Conservation (phyloP, 108 stramenopile genomes). For the Tribonema minus region DNA sequence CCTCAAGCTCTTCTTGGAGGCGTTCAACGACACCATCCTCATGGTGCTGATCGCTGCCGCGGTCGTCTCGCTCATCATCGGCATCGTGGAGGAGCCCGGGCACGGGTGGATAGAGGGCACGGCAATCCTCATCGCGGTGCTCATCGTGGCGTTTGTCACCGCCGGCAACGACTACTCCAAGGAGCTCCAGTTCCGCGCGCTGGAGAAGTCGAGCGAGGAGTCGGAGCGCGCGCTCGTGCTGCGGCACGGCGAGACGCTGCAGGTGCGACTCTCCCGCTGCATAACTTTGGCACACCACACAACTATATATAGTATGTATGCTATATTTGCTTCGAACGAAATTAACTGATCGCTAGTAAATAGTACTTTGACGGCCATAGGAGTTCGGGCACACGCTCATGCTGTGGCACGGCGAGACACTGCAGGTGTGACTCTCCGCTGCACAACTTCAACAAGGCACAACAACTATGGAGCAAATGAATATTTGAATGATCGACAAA, state of each 20-base stretch:
- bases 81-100: conserved; percentile 61
- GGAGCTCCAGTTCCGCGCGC: conserved; percentile 83
- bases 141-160: conserved; percentile 81
- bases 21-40: conserved; percentile 85
- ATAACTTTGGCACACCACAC: too few relatives aligned
- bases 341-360: too few relatives aligned
- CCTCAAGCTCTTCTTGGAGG: conserved; percentile 70
- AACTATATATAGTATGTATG: too few relatives aligned
- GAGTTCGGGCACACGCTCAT: conserved; percentile 53
- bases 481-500: too few relatives aligned
- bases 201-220: conserved; percentile 62
- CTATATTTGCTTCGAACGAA: too few relatives aligned
- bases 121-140: conserved; percentile 80
- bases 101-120: conserved; percentile 87
- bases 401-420: conserved; percentile 72
- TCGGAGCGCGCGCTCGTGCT: conserved; percentile 59
- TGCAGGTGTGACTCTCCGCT: conserved; percentile 54
- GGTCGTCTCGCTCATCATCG: conserved; percentile 60
- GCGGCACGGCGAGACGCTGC: conserved; percentile 70
- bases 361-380: too few relatives aligned
- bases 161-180: conserved; percentile 86
- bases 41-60: conserved; percentile 83
- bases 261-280: conserved; percentile 49
- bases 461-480: too few relatives aligned
- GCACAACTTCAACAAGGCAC: too few relatives aligned